phyloP scores from a whole-genome alignment of 1,284 basidiomycete species.

The Inonotus obliquus region DNA sequence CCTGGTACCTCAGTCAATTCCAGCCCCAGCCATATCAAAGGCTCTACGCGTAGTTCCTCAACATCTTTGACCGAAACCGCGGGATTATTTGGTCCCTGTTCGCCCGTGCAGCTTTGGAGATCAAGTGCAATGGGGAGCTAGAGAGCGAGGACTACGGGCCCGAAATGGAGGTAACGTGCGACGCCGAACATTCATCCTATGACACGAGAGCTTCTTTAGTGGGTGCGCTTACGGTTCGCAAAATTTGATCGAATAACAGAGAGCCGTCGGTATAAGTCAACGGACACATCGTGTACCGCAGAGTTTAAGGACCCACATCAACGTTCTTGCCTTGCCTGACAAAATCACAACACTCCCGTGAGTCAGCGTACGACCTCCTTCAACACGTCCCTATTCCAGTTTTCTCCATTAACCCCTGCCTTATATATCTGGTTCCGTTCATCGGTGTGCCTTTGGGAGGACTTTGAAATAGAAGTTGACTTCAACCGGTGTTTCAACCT shows the following conservation, averaged over 20 bases:
- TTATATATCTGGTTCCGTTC: background rate
- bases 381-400: background rate
- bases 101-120: too few species aligned
- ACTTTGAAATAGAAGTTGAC: background rate
- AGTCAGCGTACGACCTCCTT: conserved; percentile 3
- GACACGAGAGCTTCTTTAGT: too few species aligned
- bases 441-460: background rate
- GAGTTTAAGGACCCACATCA: background rate
- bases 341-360: conserved; percentile 9
- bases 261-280: background rate
- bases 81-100: too few species aligned
- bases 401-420: background rate
- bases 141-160: too few species aligned
- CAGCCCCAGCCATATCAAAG: too few species aligned
- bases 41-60: too few species aligned
- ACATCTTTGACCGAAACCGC: too few species aligned
- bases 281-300: background rate
- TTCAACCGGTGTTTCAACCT: background rate
- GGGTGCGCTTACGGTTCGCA: conserved; percentile 9
- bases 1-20: too few species aligned
- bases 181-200: too few species aligned
- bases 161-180: too few species aligned
- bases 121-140: too few species aligned
- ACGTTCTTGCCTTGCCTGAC: conserved; percentile 7
- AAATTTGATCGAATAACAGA: conserved; percentile 5